A percentile compares a stretch with the other conserved stretches of the same genome.
These are phyloP conservation scores for Pilaira anomala DNA, from an alignment of 192 early-diverging fungal species.

Conservation along the genomic window DNA sequence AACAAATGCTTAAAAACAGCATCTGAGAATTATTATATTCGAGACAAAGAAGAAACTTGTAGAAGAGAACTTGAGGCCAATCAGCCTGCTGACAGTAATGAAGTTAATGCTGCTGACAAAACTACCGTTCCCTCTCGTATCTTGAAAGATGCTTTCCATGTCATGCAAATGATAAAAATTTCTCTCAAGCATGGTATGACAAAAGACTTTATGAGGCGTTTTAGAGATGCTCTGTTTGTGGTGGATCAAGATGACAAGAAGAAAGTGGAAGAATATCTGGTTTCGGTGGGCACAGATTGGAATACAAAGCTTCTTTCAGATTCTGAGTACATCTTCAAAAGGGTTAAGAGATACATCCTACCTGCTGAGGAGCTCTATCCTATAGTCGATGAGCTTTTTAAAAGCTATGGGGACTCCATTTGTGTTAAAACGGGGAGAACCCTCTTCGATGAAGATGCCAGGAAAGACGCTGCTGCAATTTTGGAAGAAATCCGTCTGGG, in stretches of 20 bases:
- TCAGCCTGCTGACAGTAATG: no score
- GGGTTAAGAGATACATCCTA: neutral
- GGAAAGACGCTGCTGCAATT: neutral
- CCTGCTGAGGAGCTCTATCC: neutral
- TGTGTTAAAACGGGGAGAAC: neutral
- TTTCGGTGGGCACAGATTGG: neutral
- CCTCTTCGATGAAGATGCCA: neutral
- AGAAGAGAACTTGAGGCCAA: no score
- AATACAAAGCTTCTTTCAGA: neutral
- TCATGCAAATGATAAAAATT: neutral
- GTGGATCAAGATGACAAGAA: neutral
- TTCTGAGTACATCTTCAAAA: neutral
- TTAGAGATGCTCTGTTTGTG: neutral
- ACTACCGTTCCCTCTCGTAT: neutral
- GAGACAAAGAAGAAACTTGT: no score
- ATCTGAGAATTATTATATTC: no score
- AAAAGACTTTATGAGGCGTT: neutral
- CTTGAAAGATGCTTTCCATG: neutral
- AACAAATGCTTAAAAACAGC: no score
- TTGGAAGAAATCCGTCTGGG: neutral
- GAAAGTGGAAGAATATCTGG: neutral
- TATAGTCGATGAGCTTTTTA: neutral
- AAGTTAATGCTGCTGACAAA: no score
- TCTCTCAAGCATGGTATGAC: neutral
- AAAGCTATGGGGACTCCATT: neutral